These are phyloP conservation scores for Colletotrichum tamarilloi DNA, from an alignment of 2,329 filamentous ascomycete species.

Conservation along the genomic window DNA sequence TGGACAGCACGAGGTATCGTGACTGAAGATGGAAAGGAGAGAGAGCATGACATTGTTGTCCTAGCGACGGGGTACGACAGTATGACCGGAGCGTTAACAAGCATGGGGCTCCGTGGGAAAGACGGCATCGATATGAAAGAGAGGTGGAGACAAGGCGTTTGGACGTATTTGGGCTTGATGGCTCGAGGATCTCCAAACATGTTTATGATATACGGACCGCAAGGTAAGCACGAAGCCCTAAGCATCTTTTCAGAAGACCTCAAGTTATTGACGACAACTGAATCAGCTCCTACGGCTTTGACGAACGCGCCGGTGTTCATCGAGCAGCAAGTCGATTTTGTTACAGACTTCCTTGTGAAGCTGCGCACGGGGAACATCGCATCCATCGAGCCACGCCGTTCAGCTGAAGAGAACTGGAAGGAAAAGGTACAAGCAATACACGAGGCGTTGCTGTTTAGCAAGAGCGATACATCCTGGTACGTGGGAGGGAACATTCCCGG, in stretches of 20 bases:
- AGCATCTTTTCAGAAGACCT: not conserved
- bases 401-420: conserved; percentile 35
- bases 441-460: conserved; percentile 35
- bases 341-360: conserved; percentile 27
- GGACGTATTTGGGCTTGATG: conserved; percentile 42
- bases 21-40: conserved; percentile 47
- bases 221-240: conserved; percentile 25
- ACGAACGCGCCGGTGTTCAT: conserved; percentile 36
- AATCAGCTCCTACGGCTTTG: conserved; percentile 36
- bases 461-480: conserved; percentile 39
- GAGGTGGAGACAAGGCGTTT: conserved; percentile 45
- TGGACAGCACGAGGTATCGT: conserved; percentile 53
- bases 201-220: conserved; percentile 41
- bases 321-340: conserved; percentile 36
- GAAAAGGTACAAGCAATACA: conserved; percentile 27
- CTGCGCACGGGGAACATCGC: conserved; percentile 25
- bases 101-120: conserved; percentile 44
- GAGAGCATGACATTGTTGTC: conserved; percentile 50
- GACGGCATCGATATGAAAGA: conserved; percentile 44
- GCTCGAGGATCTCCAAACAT: conserved; percentile 37
- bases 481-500: conserved; percentile 40
- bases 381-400: conserved; percentile 33
- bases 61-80: conserved; percentile 49
- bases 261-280: not conserved
- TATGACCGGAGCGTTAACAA: conserved; percentile 45